phyloP scores from a whole-genome alignment of 192 early-diverging fungal species.

The Helicostylum pulchrum region DNA sequence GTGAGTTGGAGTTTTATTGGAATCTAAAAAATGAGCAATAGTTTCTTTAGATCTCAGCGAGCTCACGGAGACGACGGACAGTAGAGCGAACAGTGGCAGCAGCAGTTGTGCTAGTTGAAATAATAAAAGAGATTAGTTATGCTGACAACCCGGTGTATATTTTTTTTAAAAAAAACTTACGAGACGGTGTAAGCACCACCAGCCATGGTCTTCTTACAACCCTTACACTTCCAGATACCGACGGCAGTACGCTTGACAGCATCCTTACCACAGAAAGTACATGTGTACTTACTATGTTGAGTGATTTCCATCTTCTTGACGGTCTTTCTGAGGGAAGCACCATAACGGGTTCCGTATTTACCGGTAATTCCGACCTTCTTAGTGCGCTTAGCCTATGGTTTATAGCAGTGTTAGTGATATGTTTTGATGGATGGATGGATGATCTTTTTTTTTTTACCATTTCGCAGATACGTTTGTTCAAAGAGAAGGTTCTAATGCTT shows the following conservation, averaged over 20 bases:
- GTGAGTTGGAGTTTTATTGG: conserved; percentile 7
- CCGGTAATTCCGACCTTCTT: conserved; percentile 98
- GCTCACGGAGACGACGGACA: conserved; percentile 96
- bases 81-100: conserved; percentile 89
- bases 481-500: conserved; percentile 11
- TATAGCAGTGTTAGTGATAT: not conserved
- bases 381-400: conserved; percentile 83
- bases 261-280: conserved; percentile 99
- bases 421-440: conserved; percentile 24
- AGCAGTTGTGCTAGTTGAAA: conserved; percentile 63
- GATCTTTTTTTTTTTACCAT: conserved; percentile 18
- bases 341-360: conserved; percentile 99
- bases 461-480: conserved; percentile 15
- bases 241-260: conserved; percentile 91
- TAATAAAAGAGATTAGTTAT: not conserved
- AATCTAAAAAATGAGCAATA: conserved; percentile 10
- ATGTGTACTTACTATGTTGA: conserved; percentile 99
- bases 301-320: conserved; percentile 99
- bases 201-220: conserved; percentile 92
- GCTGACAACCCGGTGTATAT: not conserved
- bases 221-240: conserved; percentile 98
- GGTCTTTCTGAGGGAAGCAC: conserved; percentile 98
- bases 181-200: conserved; percentile 51
- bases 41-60: conserved; percentile 76
- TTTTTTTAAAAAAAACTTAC: conserved; percentile 22